These are phyloP conservation scores for Monosporozyma yasuniensis DNA, from an alignment of 805 yeast genomes.

Conservation along the genomic window DNA sequence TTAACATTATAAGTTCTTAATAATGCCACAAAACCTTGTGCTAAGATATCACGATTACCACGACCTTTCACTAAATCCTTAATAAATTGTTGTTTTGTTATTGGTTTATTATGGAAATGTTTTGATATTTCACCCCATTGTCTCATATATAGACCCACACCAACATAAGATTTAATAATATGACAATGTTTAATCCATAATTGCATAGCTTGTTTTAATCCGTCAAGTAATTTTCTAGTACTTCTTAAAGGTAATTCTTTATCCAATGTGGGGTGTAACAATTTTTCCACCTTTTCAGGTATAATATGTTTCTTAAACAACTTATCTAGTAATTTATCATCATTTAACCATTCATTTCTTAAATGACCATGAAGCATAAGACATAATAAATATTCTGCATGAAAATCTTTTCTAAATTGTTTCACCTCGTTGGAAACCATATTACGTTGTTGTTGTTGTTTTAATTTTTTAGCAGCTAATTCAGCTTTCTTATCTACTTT, in stretches of 20 bases:
- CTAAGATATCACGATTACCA: slow-evolving; percentile 73
- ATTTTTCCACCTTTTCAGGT: slow-evolving; percentile 38
- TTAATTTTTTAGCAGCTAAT: slow-evolving; percentile 11
- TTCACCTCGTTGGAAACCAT: slow-evolving; percentile 50
- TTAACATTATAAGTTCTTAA: slow-evolving; percentile 61
- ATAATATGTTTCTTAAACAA: slow-evolving; percentile 35
- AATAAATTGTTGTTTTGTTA: slow-evolving; percentile 37
- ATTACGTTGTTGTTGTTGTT: slow-evolving; percentile 18
- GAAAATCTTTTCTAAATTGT: slow-evolving; percentile 41
- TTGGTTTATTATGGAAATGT: slow-evolving; percentile 5
- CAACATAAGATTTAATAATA: slow-evolving; percentile 33
- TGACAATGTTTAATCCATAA: slow-evolving; percentile 51
- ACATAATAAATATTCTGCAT: slow-evolving; percentile 47
- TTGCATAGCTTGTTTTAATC: slow-evolving; percentile 56
- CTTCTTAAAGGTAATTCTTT: slow-evolving; percentile 32
- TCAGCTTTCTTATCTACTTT: slow-evolving; percentile 5
- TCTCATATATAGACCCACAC: slow-evolving; percentile 32
- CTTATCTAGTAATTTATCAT: slow-evolving; percentile 32
- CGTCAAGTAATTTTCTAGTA: slow-evolving; percentile 67
- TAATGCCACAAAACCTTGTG: slow-evolving; percentile 79
- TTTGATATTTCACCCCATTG: slow-evolving; percentile 39
- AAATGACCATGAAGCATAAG: slow-evolving; percentile 59
- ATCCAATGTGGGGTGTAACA: slow-evolving; percentile 41
- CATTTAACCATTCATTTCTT: slow-evolving; percentile 70
- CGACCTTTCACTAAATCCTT: slow-evolving; percentile 35